Evolutionary conservation across 768 basidiomycete genomes (phyloP).

Genomic region (Rhizopogon salebrosus): DNA sequence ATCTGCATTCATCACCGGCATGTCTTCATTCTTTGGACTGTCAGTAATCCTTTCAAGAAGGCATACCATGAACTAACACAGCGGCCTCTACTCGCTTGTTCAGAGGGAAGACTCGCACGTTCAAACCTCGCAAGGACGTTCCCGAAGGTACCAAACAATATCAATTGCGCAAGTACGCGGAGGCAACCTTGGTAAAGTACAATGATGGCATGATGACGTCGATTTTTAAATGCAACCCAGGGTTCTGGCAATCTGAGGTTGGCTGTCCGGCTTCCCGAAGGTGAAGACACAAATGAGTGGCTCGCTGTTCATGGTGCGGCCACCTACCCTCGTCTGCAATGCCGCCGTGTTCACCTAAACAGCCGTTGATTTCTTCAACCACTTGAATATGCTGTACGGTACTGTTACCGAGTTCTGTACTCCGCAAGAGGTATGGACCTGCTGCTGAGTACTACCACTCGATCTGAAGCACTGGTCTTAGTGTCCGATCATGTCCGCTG

Average conservation of each 20-base stretch:
- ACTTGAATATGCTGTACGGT: slow-evolving; percentile 98
- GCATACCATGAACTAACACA: slow-evolving; percentile 9
- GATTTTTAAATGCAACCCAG: slow-evolving; percentile 32
- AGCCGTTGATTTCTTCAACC: slow-evolving; percentile 99
- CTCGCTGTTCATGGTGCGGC: slow-evolving; percentile 93
- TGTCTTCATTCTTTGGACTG: slow-evolving; percentile 91
- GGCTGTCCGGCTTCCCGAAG: slow-evolving; percentile 92
- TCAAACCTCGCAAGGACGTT: slow-evolving; percentile 93
- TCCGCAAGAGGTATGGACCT: slow-evolving; percentile 67
- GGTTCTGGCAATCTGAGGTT: slow-evolving; percentile 92
- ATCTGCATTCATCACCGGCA: slow-evolving; percentile 24
- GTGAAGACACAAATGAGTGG: slow-evolving; percentile 98
- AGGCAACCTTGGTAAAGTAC: slow-evolving; percentile 74
- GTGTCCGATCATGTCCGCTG: slow-evolving; percentile 97
- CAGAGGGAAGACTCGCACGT: slow-evolving; percentile 89
- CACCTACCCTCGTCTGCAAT: background rate
- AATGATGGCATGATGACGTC: slow-evolving; percentile 5
- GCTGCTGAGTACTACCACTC: slow-evolving; percentile 2
- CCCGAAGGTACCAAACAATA: slow-evolving; percentile 97
- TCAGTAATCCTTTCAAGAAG: slow-evolving; percentile 34
- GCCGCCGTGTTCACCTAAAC: slow-evolving; percentile 1
- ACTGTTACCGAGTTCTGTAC: slow-evolving; percentile 99
- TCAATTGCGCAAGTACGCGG: slow-evolving; percentile 95
- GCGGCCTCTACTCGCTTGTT: slow-evolving; percentile 7
- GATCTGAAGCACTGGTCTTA: slow-evolving; percentile 24